These are phyloP conservation scores for Acrodontium crateriforme DNA, from an alignment of 2,329 filamentous ascomycete genomes.

Conservation along the genomic window DNA sequence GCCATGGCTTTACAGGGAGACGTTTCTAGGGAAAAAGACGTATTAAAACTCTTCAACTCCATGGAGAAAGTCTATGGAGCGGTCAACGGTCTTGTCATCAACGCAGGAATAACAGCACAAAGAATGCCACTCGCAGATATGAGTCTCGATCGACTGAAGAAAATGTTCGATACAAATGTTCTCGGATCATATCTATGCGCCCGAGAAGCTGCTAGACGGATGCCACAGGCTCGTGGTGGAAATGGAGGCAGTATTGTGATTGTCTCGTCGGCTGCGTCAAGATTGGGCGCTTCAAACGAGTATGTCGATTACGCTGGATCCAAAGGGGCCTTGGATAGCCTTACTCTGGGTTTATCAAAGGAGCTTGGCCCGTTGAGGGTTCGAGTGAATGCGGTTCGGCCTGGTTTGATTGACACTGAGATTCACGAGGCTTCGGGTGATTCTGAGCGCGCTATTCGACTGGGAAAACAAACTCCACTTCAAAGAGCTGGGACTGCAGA, in stretches of 20 bases:
- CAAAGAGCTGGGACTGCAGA: constrained; percentile 13
- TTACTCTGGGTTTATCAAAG: constrained; percentile 14
- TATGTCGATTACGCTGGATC: constrained; percentile 18
- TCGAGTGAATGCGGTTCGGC: constrained; percentile 15
- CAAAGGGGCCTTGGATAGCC: constrained; percentile 16
- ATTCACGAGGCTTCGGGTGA: constrained; percentile 14
- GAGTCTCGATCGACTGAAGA: constrained; percentile 8
- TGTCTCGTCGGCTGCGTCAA: constrained; percentile 15
- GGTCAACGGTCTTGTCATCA: constrained; percentile 15
- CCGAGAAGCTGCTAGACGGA: constrained; percentile 13
- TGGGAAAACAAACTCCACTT: constrained; percentile 14
- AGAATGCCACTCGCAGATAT: constrained; percentile 13
- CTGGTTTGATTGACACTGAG: constrained; percentile 16
- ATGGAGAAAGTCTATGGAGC: constrained; percentile 11
- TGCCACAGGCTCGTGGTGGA: constrained; percentile 6
- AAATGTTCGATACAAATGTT: constrained; percentile 15
- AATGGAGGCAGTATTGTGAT: constrained; percentile 12
- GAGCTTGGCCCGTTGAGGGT: constrained; percentile 14
- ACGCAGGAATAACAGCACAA: constrained; percentile 15
- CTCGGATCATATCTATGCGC: constrained; percentile 17
- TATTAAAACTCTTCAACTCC: constrained; percentile 11
- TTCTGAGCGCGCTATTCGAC: constrained; percentile 9
- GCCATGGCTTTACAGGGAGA: constrained; percentile 9
- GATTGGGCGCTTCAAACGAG: constrained; percentile 15
- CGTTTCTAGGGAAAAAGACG: constrained; percentile 12